Base-by-base conservation (phyloP, 176 grass and related monocot genomes). In the Echinochloa phyllopogon region DNA sequence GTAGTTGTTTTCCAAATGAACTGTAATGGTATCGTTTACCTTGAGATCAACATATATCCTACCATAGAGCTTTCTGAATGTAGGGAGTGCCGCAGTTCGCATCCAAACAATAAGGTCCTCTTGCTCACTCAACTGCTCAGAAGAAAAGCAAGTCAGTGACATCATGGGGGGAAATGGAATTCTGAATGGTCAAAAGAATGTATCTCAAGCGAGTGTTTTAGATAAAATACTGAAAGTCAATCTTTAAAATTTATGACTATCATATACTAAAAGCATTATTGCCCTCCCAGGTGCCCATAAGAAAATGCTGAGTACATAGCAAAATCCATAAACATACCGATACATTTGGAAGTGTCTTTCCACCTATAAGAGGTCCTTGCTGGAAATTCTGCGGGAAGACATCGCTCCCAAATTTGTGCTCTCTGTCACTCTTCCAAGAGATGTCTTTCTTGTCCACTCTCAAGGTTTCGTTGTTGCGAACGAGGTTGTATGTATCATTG, bases 31-130 rank as follows among this genome's bases (percentile, higher is more conserved):
- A 21, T 94, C 89, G 47, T 90, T 94, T 74, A 21, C 59, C 66
- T 94, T 97, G 66, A 97, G 90, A 81, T 94, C 87, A 44, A 76
- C 75, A 66, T 89, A 40, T 76, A 94, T 97, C 79, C 78, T 94
- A 53, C 94, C 94, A 87, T 94, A 97, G 52, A 94, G 50, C 83
- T 97, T 97, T 82, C 94, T 94, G 74, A 97, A 97, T 82, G 92
- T 97, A 49, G 94, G 94, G 74, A 97, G 81, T 41, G 94, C 94
- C 27, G 94, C 94, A 44, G 92, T 97, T 60, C 94, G 82, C 94
- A 97, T 97, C 94, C 94, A 97, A 85, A 97, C 91, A 70, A 97
- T 97, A 79, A 97, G 90, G 79, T 97, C 94, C 57, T 97, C 94
- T 78, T 97, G 94, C 65, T 94, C 7, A 80, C 90, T 94, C 86